phyloP scores from a whole-genome alignment of 345 rosid genomes.

The Syzygium aqueum region DNA sequence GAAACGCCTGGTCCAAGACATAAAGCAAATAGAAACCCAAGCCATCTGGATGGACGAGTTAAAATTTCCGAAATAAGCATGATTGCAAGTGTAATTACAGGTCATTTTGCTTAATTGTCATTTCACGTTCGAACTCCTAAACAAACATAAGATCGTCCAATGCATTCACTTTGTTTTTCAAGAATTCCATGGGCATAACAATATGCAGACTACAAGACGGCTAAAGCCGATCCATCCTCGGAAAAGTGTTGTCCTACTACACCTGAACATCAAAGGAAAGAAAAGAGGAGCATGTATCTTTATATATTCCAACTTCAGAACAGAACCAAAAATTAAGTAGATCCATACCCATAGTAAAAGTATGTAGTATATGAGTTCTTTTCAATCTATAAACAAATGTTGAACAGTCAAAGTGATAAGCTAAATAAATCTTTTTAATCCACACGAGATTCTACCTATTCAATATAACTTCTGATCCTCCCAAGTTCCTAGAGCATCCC shows the following conservation, averaged over 20 bases:
- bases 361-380: slow-evolving; percentile 9
- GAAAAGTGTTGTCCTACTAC: accelerated
- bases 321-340: too few species aligned
- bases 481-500: slow-evolving; percentile 74
- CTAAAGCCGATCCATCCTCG: not conserved
- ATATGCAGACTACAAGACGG: accelerated
- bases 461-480: slow-evolving; percentile 65
- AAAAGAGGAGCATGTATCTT: not conserved
- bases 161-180: not conserved
- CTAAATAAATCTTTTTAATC: too few species aligned
- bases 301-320: too few species aligned
- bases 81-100: not conserved
- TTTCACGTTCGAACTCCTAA: not conserved
- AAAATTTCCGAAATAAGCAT: not conserved
- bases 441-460: slow-evolving; percentile 65
- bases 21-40: not conserved
- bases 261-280: not conserved
- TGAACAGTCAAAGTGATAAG: too few species aligned
- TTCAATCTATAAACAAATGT: slow-evolving; percentile 19
- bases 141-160: not conserved
- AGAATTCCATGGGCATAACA: accelerated
- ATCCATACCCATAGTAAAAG: too few species aligned
- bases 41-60: not conserved
- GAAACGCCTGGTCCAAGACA: slow-evolving; percentile 18
- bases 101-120: not conserved